These are phyloP conservation scores for Fusarium sp. DNA, from an alignment of 2,329 filamentous ascomycete species.

Conservation along the genomic window DNA sequence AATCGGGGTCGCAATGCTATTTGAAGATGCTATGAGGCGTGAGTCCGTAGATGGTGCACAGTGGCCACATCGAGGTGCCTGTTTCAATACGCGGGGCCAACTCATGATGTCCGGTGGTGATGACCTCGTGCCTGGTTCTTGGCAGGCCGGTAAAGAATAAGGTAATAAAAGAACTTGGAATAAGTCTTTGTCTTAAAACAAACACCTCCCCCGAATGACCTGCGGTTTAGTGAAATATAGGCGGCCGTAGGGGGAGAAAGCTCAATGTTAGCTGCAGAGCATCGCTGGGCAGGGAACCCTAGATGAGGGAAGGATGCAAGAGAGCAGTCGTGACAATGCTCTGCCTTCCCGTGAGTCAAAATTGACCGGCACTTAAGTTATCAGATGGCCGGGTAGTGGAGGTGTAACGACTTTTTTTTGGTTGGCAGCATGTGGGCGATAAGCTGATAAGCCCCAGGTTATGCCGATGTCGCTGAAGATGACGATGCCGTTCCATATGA, in stretches of 20 bases:
- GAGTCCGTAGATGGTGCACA: slow-evolving; percentile 22
- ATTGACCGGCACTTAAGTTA: slow-evolving; percentile 5
- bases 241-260: slow-evolving; percentile 33
- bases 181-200: not conserved
- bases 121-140: slow-evolving; percentile 10
- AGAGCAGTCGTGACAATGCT: slow-evolving; percentile 2
- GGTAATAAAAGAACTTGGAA: slow-evolving; percentile 10
- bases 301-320: not conserved
- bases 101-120: slow-evolving; percentile 50
- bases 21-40: not conserved
- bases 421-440: slow-evolving; percentile 29
- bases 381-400: slow-evolving; percentile 33
- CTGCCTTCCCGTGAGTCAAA: slow-evolving; percentile 30
- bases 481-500: not conserved
- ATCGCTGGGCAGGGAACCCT: slow-evolving; percentile 23
- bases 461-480: slow-evolving; percentile 38
- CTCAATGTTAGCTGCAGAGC: slow-evolving; percentile 37
- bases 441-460: slow-evolving; percentile 42
- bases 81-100: slow-evolving; percentile 53
- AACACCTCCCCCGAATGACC: slow-evolving; percentile 36
- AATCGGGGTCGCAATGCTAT: slow-evolving; percentile 2
- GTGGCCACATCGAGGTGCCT: slow-evolving; percentile 46
- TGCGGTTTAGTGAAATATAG: slow-evolving; percentile 13
- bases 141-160: slow-evolving; percentile 3
- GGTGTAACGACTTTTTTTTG: slow-evolving; percentile 24